Evolutionary conservation across 306 rosid genomes (phyloP).

Genomic region (Notholithocarpus densiflorus): DNA sequence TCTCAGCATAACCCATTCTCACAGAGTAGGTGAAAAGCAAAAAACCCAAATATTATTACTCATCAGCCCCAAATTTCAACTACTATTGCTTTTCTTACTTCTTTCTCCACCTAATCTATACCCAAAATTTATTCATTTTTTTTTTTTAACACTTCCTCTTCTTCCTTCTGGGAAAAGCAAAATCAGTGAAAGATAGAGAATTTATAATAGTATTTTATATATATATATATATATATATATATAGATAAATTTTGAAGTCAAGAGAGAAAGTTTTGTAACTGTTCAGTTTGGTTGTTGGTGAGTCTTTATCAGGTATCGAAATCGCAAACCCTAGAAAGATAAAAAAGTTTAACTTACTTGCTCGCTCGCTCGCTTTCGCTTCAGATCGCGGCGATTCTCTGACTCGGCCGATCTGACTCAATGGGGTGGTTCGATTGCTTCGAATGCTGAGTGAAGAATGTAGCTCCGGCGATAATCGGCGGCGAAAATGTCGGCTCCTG

Average conservation of each 20-base stretch:
- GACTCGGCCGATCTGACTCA: constrained; percentile 38
- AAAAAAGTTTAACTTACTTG: no score
- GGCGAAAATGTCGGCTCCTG: constrained; percentile 81
- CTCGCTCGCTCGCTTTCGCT: not conserved
- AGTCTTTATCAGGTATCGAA: not conserved
- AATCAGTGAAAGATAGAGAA: not conserved
- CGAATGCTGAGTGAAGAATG: constrained; percentile 9
- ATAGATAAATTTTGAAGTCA: constrained; percentile 1
- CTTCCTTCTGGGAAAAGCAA: not conserved
- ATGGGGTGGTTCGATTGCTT: constrained; percentile 27
- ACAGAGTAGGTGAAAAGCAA: constrained; percentile 74
- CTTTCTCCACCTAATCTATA: constrained; percentile 47
- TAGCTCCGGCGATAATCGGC: constrained; percentile 26
- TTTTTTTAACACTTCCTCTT: not conserved
- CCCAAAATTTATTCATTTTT: not conserved
- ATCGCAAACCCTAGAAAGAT: constrained; percentile 3
- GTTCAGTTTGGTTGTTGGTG: not conserved
- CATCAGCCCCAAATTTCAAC: constrained; percentile 31
- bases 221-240: not conserved
- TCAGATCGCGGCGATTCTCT: constrained; percentile 46
- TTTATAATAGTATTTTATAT: not conserved
- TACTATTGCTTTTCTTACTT: constrained; percentile 32
- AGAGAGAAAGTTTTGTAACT: not conserved
- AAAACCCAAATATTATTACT: constrained; percentile 29
- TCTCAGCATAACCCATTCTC: not conserved